These are phyloP conservation scores for Ogataea trehaloabstinens DNA, from an alignment of 805 yeast genomes.

Conservation along the genomic window DNA sequence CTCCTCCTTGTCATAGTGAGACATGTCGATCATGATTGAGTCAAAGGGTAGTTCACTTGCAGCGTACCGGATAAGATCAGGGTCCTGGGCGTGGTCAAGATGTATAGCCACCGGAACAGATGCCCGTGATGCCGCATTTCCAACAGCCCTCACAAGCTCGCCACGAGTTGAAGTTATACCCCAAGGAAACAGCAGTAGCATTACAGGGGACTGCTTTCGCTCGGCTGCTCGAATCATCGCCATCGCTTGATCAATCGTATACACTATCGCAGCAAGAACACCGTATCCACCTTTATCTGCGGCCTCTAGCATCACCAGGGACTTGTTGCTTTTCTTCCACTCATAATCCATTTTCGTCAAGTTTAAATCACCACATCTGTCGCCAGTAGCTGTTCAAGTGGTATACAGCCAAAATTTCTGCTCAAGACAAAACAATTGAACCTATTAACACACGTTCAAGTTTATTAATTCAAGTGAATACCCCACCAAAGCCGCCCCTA, in stretches of 20 bases:
- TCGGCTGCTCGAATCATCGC: constrained; percentile 37
- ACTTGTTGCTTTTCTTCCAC: constrained; percentile 25
- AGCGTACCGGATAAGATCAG: constrained; percentile 28
- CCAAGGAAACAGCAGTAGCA: constrained; percentile 38
- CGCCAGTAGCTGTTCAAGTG: no score
- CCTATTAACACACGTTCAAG: no score
- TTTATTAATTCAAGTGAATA: no score
- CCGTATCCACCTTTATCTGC: constrained; percentile 34
- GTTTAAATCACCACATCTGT: no score
- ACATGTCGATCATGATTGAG: constrained; percentile 40
- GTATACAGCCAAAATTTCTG: no score
- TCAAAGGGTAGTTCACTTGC: constrained; percentile 36
- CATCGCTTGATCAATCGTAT: constrained; percentile 35
- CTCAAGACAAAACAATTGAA: no score
- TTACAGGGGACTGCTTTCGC: constrained; percentile 31
- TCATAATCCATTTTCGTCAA: neutral
- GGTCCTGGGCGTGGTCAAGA: constrained; percentile 36
- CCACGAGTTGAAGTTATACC: constrained; percentile 33
- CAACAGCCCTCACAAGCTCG: constrained; percentile 27
- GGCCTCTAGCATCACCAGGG: constrained; percentile 28
- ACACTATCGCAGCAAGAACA: constrained; percentile 35
- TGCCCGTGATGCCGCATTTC: constrained; percentile 27
- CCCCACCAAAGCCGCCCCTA: no score
- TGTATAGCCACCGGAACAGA: constrained; percentile 37
- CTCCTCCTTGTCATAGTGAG: constrained; percentile 35